phyloP scores from a whole-genome alignment of 768 basidiomycete genomes.

The Mycena epipterygia region DNA sequence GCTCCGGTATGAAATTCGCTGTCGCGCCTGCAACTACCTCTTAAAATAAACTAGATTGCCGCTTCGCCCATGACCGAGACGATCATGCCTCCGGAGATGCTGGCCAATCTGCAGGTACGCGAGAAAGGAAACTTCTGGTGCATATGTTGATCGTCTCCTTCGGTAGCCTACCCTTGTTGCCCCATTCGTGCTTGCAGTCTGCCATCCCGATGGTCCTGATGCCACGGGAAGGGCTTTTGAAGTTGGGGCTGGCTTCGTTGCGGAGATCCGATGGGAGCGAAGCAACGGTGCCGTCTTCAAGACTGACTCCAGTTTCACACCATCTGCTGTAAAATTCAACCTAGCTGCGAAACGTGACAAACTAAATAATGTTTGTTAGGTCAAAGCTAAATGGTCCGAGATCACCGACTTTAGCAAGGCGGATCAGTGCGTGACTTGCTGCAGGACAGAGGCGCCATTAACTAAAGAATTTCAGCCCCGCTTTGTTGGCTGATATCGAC shows the following conservation, averaged over 20 bases:
- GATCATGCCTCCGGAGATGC: slow-evolving; percentile 93
- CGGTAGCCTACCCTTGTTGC: slow-evolving; percentile 95
- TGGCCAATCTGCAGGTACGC: slow-evolving; percentile 84
- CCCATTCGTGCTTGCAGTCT: slow-evolving; percentile 90
- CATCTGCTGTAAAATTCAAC: slow-evolving; percentile 77
- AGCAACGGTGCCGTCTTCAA: slow-evolving; percentile 91
- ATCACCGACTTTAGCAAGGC: slow-evolving; percentile 84
- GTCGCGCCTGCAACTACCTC: neutral
- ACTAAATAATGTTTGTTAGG: slow-evolving; percentile 53
- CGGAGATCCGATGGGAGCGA: slow-evolving; percentile 94
- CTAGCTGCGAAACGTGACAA: neutral
- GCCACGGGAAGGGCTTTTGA: slow-evolving; percentile 90
- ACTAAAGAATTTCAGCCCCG: slow-evolving; percentile 64
- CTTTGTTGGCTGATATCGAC: slow-evolving; percentile 73
- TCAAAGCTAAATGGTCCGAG: slow-evolving; percentile 87
- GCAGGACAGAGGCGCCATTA: neutral
- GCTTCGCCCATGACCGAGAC: slow-evolving; percentile 97
- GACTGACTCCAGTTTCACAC: slow-evolving; percentile 91
- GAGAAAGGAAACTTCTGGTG: neutral
- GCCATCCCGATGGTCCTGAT: slow-evolving; percentile 86
- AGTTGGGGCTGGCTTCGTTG: slow-evolving; percentile 92
- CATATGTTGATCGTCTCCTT: slow-evolving; percentile 19
- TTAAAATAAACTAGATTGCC: slow-evolving; percentile 71
- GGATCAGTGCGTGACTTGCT: slow-evolving; percentile 65
- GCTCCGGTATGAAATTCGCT: slow-evolving; percentile 76